Evolutionary conservation across 2,329 filamentous ascomycete species (phyloP).

Genomic region (Penicillium sclerotigenum): DNA sequence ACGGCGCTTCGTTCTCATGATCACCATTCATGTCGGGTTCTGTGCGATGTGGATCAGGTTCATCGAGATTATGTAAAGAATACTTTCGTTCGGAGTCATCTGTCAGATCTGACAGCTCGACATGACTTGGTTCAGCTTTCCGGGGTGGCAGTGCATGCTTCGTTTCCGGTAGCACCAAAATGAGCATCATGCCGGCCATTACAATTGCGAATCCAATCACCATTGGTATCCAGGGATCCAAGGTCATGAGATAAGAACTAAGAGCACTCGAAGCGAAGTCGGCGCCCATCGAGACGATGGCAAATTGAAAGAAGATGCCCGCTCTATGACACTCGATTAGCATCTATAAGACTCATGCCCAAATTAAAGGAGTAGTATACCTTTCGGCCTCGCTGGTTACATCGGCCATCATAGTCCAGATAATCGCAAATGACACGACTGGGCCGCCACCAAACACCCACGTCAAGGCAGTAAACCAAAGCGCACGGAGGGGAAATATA

Average conservation of each 20-base stretch:
- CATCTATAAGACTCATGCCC: conserved; percentile 15
- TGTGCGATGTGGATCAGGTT: conserved; percentile 13
- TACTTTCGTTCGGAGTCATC: conserved; percentile 17
- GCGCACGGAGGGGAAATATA: conserved; percentile 45
- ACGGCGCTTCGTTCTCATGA: conserved; percentile 12
- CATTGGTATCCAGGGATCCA: conserved; percentile 43
- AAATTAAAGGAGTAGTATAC: conserved; percentile 15
- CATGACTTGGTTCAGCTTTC: conserved; percentile 10
- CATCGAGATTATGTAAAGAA: conserved; percentile 3
- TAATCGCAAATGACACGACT: conserved; percentile 47
- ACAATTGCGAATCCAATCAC: conserved; percentile 36
- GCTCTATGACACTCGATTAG: conserved; percentile 27
- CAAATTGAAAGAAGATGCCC: conserved; percentile 42
- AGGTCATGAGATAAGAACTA: conserved; percentile 41
- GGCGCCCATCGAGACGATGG: conserved; percentile 39
- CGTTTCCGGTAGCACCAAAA: conserved; percentile 40
- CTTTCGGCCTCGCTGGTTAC: conserved; percentile 48
- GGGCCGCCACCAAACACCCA: conserved; percentile 49
- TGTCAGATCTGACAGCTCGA: conserved; percentile 33
- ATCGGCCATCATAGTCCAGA: conserved; percentile 52
- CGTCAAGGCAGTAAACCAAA: conserved; percentile 49
- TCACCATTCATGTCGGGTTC: conserved; percentile 18
- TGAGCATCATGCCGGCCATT: conserved; percentile 32
- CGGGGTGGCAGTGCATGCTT: conserved; percentile 29
- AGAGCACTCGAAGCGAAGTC: conserved; percentile 40